Evolutionary conservation across 139 green algal species (phyloP), one percentile per base, ranked within the genome.

Genomic region (Coccomyxa sp.): DNA sequence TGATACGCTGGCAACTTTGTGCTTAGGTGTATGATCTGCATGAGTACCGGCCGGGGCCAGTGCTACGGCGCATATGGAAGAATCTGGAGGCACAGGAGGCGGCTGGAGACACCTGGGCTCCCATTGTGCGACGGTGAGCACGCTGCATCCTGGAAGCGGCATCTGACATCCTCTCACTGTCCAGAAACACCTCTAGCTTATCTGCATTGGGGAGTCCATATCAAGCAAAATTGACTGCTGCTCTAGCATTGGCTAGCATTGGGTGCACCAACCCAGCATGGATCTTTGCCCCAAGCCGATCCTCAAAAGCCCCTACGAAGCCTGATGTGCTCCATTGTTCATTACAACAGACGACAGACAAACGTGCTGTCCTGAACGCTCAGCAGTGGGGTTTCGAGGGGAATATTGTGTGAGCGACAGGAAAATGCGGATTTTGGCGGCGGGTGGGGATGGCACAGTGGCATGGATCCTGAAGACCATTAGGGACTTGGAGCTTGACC

Each of bases 1-100:
- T 71, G 63, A 21, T 11, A 9, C 18, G 1, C 63, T 71, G 1
- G 63, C 63, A 71, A 71, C 63, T 21, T 71, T 60, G 58, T 67
- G 1, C 67, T 13, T 89, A 93, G 90, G 94, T 97, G 32, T 98
- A 96, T 86, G 95, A 98, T 84, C 82, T 98, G 16, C 81, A 83
- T 0, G 84, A 93, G 76, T 82, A 93, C 76, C 79, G 86, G 17
- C 95, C 95, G 0, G 90, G 92, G n/a, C 84, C 82, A 13, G 93
- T 97, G 83, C 90, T 98, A 78, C 51, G n/a, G 9, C 81, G 86
- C 28, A 86, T 98, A 4, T 97, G 88, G 85, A 78, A 83, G 0
- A 96, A 96, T 84, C 81, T 98, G 66, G 51, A 89, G 16, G 63
- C 83, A 66, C 78, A 75, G 30, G 80, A 63, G 83, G 87, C 59